Evolutionary conservation across 2,329 filamentous ascomycete genomes (phyloP).

Genomic region (Pestalotiopsis sp.): DNA sequence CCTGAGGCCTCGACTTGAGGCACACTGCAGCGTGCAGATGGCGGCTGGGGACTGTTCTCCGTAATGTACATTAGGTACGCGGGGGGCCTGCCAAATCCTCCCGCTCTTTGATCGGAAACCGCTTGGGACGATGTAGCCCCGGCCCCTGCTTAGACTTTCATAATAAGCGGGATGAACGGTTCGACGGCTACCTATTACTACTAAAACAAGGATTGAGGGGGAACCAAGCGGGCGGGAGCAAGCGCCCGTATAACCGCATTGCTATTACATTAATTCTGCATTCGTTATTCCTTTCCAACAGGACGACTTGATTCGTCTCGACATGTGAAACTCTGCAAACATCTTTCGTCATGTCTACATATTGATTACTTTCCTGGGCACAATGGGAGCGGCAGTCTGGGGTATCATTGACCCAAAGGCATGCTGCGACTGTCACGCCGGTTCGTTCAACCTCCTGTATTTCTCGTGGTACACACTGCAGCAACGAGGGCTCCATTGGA

Average conservation of each 20-base stretch:
- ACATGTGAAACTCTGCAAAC: not conserved
- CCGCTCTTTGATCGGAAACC: conserved; percentile 3
- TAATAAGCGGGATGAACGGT: conserved; percentile 6
- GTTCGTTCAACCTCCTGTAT: conserved; percentile 11
- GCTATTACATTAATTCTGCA: not conserved
- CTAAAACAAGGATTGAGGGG: not conserved
- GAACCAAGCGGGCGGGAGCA: conserved; percentile 8
- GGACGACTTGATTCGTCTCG: not conserved
- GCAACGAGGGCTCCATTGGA: conserved; percentile 13
- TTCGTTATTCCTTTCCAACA: not conserved
- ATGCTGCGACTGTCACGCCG: not conserved
- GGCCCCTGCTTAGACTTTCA: conserved; percentile 12
- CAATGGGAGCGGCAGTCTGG: not conserved
- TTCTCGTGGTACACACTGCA: conserved; percentile 1
- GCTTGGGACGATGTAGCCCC: not conserved
- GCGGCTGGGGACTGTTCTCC: not conserved
- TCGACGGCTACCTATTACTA: not conserved
- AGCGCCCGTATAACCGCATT: conserved; percentile 13
- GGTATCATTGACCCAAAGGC: not conserved
- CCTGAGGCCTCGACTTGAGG: not conserved
- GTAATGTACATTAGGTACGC: not conserved
- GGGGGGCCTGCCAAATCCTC: conserved; percentile 1
- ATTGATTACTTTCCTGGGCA: not conserved
- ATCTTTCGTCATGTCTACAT: not conserved
- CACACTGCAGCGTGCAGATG: not conserved